These are phyloP conservation scores for Pseudogymnoascus sp. DNA, from an alignment of 2,329 filamentous ascomycete species.

Conservation along the genomic window DNA sequence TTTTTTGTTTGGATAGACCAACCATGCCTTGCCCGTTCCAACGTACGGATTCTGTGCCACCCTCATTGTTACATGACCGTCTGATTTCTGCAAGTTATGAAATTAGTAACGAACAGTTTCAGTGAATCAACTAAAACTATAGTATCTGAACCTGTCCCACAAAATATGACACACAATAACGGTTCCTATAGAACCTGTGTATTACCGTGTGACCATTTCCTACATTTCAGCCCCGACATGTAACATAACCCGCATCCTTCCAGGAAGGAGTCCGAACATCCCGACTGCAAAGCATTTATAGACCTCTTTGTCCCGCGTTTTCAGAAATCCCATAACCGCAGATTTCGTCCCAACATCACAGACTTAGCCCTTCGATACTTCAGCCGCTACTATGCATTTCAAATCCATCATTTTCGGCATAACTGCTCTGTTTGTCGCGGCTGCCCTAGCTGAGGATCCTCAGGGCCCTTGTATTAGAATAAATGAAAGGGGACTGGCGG, in stretches of 20 bases:
- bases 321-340: background rate
- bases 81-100: background rate
- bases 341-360: background rate
- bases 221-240: background rate
- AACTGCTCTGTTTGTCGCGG: background rate
- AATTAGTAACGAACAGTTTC: background rate
- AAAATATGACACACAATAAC: background rate
- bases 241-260: background rate
- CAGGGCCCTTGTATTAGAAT: background rate
- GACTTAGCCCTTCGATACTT: background rate
- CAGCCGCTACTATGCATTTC: background rate
- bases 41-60: background rate
- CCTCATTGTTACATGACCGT: background rate
- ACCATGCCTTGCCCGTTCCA: background rate
- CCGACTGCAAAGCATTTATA: background rate
- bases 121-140: background rate
- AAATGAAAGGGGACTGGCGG: background rate
- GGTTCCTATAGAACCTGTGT: background rate
- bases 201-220: background rate
- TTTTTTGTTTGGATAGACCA: background rate
- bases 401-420: background rate
- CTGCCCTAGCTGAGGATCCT: background rate
- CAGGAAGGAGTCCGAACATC: background rate
- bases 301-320: background rate
- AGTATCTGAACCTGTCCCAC: background rate